Evolutionary conservation across 331 rosid genomes (phyloP), one percentile per base, ranked within the genome.

Genomic region (Rhamnella rubrinervis): DNA sequence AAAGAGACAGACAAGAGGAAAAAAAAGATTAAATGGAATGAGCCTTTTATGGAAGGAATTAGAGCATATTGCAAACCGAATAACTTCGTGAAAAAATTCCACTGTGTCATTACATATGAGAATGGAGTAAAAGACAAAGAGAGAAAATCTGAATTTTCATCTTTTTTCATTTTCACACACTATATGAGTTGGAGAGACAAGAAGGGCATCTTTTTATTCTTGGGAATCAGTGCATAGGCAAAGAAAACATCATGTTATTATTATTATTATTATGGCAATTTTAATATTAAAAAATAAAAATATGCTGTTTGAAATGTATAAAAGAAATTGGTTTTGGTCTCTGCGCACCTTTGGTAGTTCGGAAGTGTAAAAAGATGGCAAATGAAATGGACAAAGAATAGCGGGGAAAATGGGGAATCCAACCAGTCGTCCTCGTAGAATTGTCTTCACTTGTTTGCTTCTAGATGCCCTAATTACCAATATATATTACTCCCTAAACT

Each of bases 351-450:
- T 79, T 80, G 91, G 84, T 81, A 76, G 80, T 67, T 78, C 83
- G 73, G 92, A 78, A 70, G 86, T 80, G 71, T 63, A 75, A 61
- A 82, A 85, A 85, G 89, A 87, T 85, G 91, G 85, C 84, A 74
- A 71, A 67, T 59, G 83, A 65, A 84, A 76, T 85, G 58, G 89
- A 90, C 96, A 87, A 82, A 83, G 74, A 75, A 84, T 80, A 87
- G 83, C 85, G 71, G 80, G 80, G 78, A 81, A 87, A 81, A 80
- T 57, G 53, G 80, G 80, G 96, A 88, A 84, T 83, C 89, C 85
- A 81, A 71, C 88, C 85, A 81, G 83, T 86, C 88, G 85, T 80
- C 93, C 91, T 80, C 75, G 26, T 66, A 69, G 19, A 59, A 73
- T 77, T 77, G 81, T 81, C 90, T 39, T 76, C 59, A 58, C 31